Percentiles rank a stretch among this genome's conserved stretches.
Conservation (phyloP, 2,329 filamentous ascomycete genomes). For the Zasmidium citrigriseum region DNA sequence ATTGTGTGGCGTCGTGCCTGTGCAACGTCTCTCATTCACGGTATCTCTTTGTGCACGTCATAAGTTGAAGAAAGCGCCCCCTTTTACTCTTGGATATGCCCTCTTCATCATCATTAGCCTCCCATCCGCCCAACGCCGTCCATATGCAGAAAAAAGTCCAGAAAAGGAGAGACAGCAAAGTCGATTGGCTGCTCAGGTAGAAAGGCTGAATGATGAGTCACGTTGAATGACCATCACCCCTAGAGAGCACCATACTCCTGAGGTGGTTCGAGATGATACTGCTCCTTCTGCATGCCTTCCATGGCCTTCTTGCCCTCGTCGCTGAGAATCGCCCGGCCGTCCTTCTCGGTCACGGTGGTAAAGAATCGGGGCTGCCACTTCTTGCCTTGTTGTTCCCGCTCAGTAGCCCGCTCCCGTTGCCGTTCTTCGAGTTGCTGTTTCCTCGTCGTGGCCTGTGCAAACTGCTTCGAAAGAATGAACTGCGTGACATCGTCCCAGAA, state of each 20-base stretch:
- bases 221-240: conserved; percentile 1
- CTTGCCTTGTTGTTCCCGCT: conserved; percentile 68
- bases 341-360: conserved; percentile 58
- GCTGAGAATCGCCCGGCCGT: conserved; percentile 64
- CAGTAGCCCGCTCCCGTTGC: conserved; percentile 80
- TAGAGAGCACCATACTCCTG: conserved; percentile 40
- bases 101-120: not conserved
- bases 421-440: conserved; percentile 92
- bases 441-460: conserved; percentile 75
- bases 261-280: conserved; percentile 51
- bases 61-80: not conserved
- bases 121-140: not conserved
- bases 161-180: no score
- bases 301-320: conserved; percentile 62
- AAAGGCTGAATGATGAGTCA: not conserved
- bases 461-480: conserved; percentile 82
- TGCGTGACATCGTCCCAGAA: conserved; percentile 88
- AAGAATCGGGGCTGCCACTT: conserved; percentile 91
- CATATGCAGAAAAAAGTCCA: not conserved
- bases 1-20: not conserved
- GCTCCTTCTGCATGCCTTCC: conserved; percentile 55
- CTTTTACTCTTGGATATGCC: not conserved
- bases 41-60: not conserved
- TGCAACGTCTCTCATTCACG: not conserved
- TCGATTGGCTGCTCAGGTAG: no score